phyloP scores from a whole-genome alignment of 805 yeast species.

The Saccharomycopsis microspora region DNA sequence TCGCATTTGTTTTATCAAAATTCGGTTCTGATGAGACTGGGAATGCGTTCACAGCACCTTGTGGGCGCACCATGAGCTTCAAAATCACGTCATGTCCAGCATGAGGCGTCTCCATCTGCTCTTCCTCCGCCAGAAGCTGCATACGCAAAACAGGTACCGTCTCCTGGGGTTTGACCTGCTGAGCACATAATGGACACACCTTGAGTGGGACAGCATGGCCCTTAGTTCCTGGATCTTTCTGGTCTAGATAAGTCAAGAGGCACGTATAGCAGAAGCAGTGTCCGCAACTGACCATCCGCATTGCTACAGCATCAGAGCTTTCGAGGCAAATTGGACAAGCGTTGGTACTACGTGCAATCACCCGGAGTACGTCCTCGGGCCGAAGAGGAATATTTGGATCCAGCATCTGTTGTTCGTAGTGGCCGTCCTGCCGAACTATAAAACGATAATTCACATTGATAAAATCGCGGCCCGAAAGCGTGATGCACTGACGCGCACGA shows the following conservation, averaged over 20 bases:
- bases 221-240: conserved; percentile 22
- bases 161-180: conserved; percentile 39
- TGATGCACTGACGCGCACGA: neutral
- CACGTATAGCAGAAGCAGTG: conserved; percentile 85
- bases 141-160: conserved; percentile 51
- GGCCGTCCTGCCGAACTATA: conserved; percentile 55
- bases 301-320: conserved; percentile 72
- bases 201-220: conserved; percentile 24
- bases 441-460: conserved; percentile 81
- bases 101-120: conserved; percentile 43
- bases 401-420: conserved; percentile 42
- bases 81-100: conserved; percentile 43
- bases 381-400: conserved; percentile 74
- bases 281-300: conserved; percentile 92
- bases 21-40: conserved; percentile 37
- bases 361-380: conserved; percentile 50
- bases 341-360: conserved; percentile 62
- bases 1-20: conserved; percentile 29
- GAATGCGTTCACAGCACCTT: conserved; percentile 32
- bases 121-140: conserved; percentile 33
- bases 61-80: conserved; percentile 52
- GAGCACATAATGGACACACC: conserved; percentile 76
- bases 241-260: conserved; percentile 56
- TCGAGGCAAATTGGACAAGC: conserved; percentile 88
- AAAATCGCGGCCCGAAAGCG: conserved; percentile 47